Evolutionary conservation across 2,329 filamentous ascomycete genomes (phyloP).

Genomic region (Ophiostoma tasmaniense): DNA sequence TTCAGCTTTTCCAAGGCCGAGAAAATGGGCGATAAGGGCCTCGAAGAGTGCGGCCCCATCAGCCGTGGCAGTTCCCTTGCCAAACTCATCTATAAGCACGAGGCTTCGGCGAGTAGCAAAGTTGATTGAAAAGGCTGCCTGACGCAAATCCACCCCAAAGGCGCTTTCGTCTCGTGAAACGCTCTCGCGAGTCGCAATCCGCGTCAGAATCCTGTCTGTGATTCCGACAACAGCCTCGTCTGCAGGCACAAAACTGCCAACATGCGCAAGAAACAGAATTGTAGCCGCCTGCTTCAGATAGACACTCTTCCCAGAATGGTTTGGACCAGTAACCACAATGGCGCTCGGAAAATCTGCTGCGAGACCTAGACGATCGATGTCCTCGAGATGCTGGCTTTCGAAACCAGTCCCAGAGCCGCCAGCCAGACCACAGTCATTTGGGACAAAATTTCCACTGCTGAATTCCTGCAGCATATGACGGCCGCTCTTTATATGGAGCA

Average conservation of each 20-base stretch:
- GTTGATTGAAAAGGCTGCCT: conserved; percentile 68
- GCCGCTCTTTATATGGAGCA: conserved; percentile 67
- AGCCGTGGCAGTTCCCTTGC: conserved; percentile 51
- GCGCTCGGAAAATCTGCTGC: conserved; percentile 47
- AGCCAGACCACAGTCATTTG: conserved; percentile 66
- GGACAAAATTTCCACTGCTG: conserved; percentile 68
- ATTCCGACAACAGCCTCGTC: conserved; percentile 67
- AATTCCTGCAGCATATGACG: conserved; percentile 83
- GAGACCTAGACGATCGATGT: neutral
- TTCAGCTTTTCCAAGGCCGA: conserved; percentile 33
- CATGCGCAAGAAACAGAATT: conserved; percentile 85
- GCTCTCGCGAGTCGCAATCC: conserved; percentile 66
- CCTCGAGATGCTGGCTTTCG: conserved; percentile 17
- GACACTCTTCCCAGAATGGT: conserved; percentile 93
- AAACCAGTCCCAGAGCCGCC: conserved; percentile 44
- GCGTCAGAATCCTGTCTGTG: conserved; percentile 86
- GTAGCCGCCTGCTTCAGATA: conserved; percentile 90
- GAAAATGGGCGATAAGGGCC: conserved; percentile 50
- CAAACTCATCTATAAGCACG: conserved; percentile 88
- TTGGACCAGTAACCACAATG: conserved; percentile 81
- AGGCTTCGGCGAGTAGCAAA: conserved; percentile 69
- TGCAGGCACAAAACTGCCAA: conserved; percentile 87
- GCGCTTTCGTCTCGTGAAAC: conserved; percentile 52
- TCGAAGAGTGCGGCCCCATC: conserved; percentile 52
- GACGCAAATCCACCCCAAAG: conserved; percentile 73